Percentiles rank a stretch among this genome's conserved stretches.
phyloP scores from a whole-genome alignment of 192 early-diverging fungal genomes.

The Kappamyces sp. region DNA sequence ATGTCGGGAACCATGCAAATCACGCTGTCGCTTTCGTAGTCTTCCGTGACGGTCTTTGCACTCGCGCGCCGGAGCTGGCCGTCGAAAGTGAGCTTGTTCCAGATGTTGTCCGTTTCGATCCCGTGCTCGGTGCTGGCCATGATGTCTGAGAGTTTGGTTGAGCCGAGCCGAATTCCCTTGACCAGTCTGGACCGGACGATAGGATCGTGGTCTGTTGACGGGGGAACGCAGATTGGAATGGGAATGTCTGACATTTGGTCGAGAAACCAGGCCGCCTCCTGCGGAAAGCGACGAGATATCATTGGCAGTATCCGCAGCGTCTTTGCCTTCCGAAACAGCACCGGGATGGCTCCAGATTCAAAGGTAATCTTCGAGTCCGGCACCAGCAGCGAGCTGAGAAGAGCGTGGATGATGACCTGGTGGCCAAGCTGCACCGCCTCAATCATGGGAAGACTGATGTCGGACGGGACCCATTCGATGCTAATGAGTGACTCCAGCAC shows the following conservation, averaged over 20 bases:
- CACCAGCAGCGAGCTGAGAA: slow-evolving; percentile 30
- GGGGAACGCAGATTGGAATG: slow-evolving; percentile 32
- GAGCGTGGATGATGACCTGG: slow-evolving; percentile 35
- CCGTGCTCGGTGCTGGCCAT: slow-evolving; percentile 17
- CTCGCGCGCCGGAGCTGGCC: slow-evolving; percentile 28
- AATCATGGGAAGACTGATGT: slow-evolving; percentile 16
- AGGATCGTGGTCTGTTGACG: slow-evolving; percentile 24
- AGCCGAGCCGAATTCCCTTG: slow-evolving; percentile 28
- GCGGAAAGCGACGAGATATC: slow-evolving; percentile 31
- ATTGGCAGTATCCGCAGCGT: slow-evolving; percentile 28
- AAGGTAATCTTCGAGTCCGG: slow-evolving; percentile 29
- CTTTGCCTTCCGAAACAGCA: slow-evolving; percentile 30
- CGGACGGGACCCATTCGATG: slow-evolving; percentile 28
- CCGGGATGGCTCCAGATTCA: slow-evolving; percentile 22
- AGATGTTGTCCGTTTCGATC: slow-evolving; percentile 16
- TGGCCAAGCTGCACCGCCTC: slow-evolving; percentile 32
- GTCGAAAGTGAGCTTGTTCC: slow-evolving; percentile 23
- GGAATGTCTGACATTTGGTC: slow-evolving; percentile 33
- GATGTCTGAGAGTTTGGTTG: slow-evolving; percentile 23
- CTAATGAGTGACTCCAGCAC: slow-evolving; percentile 32
- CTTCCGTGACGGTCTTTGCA: slow-evolving; percentile 18
- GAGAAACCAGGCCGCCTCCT: slow-evolving; percentile 38
- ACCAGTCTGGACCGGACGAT: slow-evolving; percentile 30
- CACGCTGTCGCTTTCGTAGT: slow-evolving; percentile 29
- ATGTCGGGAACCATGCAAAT: slow-evolving; percentile 37